A percentile compares a stretch with the other conserved stretches of the same genome.
phyloP scores from a whole-genome alignment of 306 rosid species.

The Cucumis melo region DNA sequence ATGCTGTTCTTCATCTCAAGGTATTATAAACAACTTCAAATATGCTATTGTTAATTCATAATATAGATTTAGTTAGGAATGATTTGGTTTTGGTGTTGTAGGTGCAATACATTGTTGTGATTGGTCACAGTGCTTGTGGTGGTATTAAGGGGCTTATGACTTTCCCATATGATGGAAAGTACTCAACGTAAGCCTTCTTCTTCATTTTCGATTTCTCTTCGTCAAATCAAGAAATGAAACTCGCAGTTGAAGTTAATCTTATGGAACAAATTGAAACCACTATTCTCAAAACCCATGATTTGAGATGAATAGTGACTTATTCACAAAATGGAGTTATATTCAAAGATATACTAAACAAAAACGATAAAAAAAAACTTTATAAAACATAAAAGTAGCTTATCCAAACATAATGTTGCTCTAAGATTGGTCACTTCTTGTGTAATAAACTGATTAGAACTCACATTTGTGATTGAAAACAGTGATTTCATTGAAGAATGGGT shows the following conservation, averaged over 20 bases:
- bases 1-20: constrained; percentile 85
- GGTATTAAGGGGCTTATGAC: constrained; percentile 85
- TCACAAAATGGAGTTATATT: background rate
- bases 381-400: background rate
- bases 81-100: background rate
- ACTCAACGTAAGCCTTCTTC: constrained; percentile 38
- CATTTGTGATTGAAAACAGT: constrained; percentile 22
- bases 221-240: background rate
- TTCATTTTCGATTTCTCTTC: background rate
- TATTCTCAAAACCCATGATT: background rate
- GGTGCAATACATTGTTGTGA: constrained; percentile 68
- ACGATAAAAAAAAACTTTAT: background rate
- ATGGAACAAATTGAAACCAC: background rate
- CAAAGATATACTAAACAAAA: background rate
- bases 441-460: background rate
- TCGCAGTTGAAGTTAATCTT: background rate
- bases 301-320: background rate
- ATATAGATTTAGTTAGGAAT: background rate
- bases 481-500: constrained; percentile 93
- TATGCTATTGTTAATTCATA: background rate
- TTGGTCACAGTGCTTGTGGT: constrained; percentile 91
- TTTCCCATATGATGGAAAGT: constrained; percentile 42
- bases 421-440: background rate
- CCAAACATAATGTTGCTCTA: background rate
- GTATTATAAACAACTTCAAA: constrained; percentile 16